These are phyloP conservation scores for Tolypocladium endophyticum DNA, from an alignment of 2,329 filamentous ascomycete genomes.

Conservation along the genomic window DNA sequence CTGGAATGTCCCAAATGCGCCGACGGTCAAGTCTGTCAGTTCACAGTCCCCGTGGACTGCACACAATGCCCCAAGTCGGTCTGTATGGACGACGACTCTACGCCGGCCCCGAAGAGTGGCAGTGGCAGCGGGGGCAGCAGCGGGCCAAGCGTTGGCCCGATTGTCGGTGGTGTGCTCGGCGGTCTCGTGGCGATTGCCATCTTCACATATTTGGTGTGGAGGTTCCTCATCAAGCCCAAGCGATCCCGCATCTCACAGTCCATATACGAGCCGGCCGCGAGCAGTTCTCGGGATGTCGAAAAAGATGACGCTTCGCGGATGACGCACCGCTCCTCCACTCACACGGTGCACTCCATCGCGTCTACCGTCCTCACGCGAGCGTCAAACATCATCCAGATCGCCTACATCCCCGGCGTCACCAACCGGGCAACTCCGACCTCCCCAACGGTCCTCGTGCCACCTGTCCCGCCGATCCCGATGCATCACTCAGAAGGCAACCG, in stretches of 20 bases:
- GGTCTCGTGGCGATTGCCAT: constrained; percentile 68
- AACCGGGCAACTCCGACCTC: constrained; percentile 83
- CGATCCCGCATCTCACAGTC: constrained; percentile 49
- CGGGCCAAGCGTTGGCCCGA: constrained; percentile 66
- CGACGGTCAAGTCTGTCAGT: constrained; percentile 30
- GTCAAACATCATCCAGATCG: constrained; percentile 98
- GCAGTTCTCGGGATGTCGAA: constrained; percentile 26
- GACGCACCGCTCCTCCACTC: constrained; percentile 61
- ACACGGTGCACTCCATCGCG: constrained; percentile 84
- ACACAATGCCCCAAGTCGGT: constrained; percentile 34
- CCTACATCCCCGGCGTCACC: constrained; percentile 94
- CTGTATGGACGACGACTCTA: constrained; percentile 25
- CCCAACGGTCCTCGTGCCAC: constrained; percentile 71
- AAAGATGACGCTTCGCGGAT: constrained; percentile 31
- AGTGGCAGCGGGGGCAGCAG: constrained; percentile 14
- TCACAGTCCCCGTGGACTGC: constrained; percentile 34
- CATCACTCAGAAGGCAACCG: constrained; percentile 36
- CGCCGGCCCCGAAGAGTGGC: constrained; percentile 6
- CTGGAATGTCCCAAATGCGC: constrained; percentile 35
- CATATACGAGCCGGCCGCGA: constrained; percentile 46
- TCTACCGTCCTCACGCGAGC: constrained; percentile 91
- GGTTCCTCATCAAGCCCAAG: constrained; percentile 74
- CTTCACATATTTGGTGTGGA: constrained; percentile 73
- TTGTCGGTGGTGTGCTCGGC: constrained; percentile 84
- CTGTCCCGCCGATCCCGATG: constrained; percentile 82